Percentiles rank a stretch among this genome's conserved stretches.
phyloP scores from a whole-genome alignment of 169 alveolate species.

The Miamiensis avidus region DNA sequence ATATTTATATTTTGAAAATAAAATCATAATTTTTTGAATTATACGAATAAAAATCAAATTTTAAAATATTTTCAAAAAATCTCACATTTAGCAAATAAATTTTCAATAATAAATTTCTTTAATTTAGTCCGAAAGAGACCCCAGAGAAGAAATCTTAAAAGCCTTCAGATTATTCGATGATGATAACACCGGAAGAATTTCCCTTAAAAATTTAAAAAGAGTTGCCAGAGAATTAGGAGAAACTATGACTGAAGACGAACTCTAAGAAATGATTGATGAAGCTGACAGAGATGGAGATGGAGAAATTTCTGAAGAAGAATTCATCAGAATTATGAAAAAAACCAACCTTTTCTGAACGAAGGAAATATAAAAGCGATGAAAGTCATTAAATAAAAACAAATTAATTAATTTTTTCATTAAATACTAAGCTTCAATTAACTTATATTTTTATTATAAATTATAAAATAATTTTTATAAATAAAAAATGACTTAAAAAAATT shows the following conservation, averaged over 20 bases:
- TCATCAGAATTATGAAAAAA: slow-evolving; percentile 97
- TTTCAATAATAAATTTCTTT: neutral
- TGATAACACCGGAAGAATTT: slow-evolving; percentile 95
- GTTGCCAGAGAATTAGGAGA: slow-evolving; percentile 99
- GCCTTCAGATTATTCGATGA: slow-evolving; percentile 96
- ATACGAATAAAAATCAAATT: no score
- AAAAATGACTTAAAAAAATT: no score
- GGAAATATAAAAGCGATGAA: no score
- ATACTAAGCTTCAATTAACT: no score
- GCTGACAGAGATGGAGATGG: slow-evolving; percentile 99
- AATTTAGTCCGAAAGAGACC: slow-evolving; percentile 84
- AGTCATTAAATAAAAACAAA: no score
- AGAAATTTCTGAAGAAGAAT: slow-evolving; percentile 96
- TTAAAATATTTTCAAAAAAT: neutral
- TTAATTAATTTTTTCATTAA: no score
- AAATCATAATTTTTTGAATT: no score
- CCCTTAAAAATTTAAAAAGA: slow-evolving; percentile 93
- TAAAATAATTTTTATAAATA: no score
- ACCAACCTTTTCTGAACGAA: slow-evolving; percentile 89
- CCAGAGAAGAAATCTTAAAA: slow-evolving; percentile 89
- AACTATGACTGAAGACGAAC: slow-evolving; percentile 96
- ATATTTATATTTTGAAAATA: neutral
- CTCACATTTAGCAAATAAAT: no score
- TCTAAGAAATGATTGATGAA: slow-evolving; percentile 98
- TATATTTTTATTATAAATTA: no score